Evolutionary conservation across 306 rosid genomes (phyloP).

Genomic region (Mimosa pudica): DNA sequence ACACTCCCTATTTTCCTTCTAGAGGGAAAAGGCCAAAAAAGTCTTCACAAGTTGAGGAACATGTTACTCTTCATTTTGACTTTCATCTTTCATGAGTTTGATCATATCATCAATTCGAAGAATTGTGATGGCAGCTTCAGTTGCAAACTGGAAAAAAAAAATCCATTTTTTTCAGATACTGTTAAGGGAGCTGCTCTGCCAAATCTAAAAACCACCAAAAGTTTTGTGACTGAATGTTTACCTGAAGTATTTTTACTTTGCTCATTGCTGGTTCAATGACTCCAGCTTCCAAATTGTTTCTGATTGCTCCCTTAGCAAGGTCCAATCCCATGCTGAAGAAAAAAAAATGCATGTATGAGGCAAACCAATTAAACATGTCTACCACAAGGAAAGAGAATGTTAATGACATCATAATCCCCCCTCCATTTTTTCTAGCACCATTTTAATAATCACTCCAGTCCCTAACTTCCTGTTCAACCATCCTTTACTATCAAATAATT

Average conservation of each 20-base stretch:
- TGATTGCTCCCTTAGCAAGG: constrained; percentile 69
- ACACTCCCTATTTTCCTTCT: neutral
- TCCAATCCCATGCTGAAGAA: constrained; percentile 85
- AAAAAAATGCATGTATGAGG: neutral
- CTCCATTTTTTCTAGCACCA: too few relatives aligned
- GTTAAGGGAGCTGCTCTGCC: constrained; percentile 1
- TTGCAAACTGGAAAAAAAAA: constrained; percentile 68
- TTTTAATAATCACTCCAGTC: too few relatives aligned
- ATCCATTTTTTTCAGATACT: neutral
- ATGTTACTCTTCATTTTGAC: constrained; percentile 58
- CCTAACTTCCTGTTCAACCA: too few relatives aligned
- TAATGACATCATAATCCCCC: neutral
- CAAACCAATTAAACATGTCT: neutral
- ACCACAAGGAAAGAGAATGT: neutral
- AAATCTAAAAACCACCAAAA: neutral
- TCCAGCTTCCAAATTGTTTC: constrained; percentile 98
- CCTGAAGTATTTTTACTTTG: constrained; percentile 97
- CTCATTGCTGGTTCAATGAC: constrained; percentile 99
- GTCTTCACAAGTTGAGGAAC: neutral
- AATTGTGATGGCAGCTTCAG: constrained; percentile 95
- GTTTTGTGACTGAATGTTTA: constrained; percentile 16
- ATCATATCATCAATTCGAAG: constrained; percentile 99
- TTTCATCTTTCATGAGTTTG: constrained; percentile 86
- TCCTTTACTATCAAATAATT: neutral
- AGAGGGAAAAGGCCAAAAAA: constrained; percentile 6